Evolutionary conservation across 768 basidiomycete genomes (phyloP).

Genomic region (Suillus cothurnatus): DNA sequence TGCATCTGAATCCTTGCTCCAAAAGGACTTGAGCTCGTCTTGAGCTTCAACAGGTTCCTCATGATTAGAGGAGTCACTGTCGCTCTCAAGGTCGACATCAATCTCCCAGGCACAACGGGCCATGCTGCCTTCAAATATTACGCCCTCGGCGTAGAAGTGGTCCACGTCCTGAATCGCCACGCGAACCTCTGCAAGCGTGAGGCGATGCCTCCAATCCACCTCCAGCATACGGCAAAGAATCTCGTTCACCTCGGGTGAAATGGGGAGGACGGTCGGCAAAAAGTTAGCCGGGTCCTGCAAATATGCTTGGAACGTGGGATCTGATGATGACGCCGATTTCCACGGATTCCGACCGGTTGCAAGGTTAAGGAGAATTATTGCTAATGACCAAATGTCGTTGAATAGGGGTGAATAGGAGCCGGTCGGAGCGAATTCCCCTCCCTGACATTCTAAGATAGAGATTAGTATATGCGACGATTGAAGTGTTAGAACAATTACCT

Average conservation of each 20-base stretch:
- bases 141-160: conserved; percentile 74
- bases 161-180: conserved; percentile 55
- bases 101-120: conserved; percentile 80
- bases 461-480: conserved; percentile 17
- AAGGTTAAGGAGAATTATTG: conserved; percentile 95
- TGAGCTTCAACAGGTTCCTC: conserved; percentile 41
- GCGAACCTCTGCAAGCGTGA: conserved; percentile 52
- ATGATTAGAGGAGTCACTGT: conserved; percentile 58
- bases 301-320: conserved; percentile 91
- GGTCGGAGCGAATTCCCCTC: conserved; percentile 62
- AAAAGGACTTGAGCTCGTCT: conserved; percentile 50
- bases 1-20: conserved; percentile 55
- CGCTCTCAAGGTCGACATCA: conserved; percentile 64
- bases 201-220: conserved; percentile 61
- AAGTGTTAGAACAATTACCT: conserved; percentile 39
- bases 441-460: conserved; percentile 75
- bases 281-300: conserved; percentile 75
- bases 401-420: conserved; percentile 80
- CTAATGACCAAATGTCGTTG: conserved; percentile 97
- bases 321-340: conserved; percentile 81
- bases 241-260: conserved; percentile 72
- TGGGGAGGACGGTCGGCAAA: conserved; percentile 83
- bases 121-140: conserved; percentile 79
- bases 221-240: conserved; percentile 75
- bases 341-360: conserved; percentile 95